These are phyloP conservation scores for Dalechampia spathulata DNA, from an alignment of 441 rosid species.

Conservation along the genomic window DNA sequence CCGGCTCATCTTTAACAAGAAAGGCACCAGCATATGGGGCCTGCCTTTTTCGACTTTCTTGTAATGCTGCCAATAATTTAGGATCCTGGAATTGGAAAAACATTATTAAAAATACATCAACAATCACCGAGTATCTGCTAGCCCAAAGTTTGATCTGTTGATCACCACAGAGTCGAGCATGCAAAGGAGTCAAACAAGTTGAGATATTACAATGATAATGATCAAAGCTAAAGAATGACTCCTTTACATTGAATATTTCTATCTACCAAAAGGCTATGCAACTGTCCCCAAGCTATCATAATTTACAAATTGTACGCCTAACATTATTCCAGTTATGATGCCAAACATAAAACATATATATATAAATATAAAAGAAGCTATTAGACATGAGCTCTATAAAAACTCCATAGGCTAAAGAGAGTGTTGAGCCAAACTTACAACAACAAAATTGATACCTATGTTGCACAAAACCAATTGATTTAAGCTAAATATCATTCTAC, in stretches of 20 bases:
- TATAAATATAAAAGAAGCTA: background rate
- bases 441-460: too few species aligned
- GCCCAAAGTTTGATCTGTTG: background rate
- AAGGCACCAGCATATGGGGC: constrained; percentile 98
- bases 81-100: constrained; percentile 55
- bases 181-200: background rate
- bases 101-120: background rate
- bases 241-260: background rate
- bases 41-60: constrained; percentile 82
- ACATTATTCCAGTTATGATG: background rate
- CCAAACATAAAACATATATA: too few species aligned
- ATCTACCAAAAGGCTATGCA: background rate
- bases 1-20: constrained; percentile 86
- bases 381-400: too few species aligned
- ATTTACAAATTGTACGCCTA: background rate
- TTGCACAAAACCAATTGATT: too few species aligned
- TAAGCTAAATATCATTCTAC: too few species aligned
- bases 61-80: constrained; percentile 82
- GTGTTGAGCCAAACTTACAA: too few species aligned
- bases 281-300: background rate
- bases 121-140: background rate
- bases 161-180: background rate
- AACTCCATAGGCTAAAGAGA: too few species aligned
- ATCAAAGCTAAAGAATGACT: background rate
- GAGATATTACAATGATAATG: background rate